Evolutionary conservation across 306 rosid genomes (phyloP).

Genomic region (Vigna hirtella): DNA sequence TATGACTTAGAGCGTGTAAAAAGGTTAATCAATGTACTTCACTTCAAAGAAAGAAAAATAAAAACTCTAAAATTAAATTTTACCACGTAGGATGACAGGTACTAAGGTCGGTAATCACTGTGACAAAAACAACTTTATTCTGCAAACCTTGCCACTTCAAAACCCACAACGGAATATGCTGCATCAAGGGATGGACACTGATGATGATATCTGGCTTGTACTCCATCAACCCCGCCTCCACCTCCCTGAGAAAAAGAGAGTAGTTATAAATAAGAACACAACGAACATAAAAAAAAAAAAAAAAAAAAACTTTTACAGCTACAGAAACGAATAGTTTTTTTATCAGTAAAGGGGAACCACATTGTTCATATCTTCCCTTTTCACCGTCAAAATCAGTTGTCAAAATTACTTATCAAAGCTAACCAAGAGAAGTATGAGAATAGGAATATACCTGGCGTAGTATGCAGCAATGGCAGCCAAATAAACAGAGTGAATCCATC

Average conservation of each 20-base stretch:
- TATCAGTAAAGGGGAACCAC: conserved; percentile 30
- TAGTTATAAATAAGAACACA: conserved; percentile 41
- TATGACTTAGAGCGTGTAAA: conserved; percentile 29
- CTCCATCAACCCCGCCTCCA: conserved; percentile 97
- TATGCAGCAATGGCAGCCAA: conserved; percentile 97
- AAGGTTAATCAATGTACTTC: conserved; percentile 19
- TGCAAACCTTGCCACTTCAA: conserved; percentile 98
- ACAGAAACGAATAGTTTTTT: conserved; percentile 26
- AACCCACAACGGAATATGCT: conserved; percentile 98
- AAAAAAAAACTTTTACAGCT: not conserved
- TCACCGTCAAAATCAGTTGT: not conserved
- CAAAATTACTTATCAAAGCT: conserved; percentile 22
- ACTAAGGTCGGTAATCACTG: conserved; percentile 89
- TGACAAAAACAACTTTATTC: conserved; percentile 86
- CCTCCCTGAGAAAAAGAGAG: conserved; percentile 70
- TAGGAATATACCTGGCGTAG: conserved; percentile 80
- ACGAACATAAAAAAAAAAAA: conserved; percentile 1
- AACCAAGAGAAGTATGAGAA: not conserved
- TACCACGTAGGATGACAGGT: conserved; percentile 97
- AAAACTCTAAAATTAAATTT: conserved; percentile 21
- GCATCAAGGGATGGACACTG: conserved; percentile 98
- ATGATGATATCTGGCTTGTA: conserved; percentile 93
- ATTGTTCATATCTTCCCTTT: conserved; percentile 30
- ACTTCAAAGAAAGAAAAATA: conserved; percentile 22
- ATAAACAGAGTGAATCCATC: conserved; percentile 88